phyloP scores from a whole-genome alignment of 371 early-diverging fungal species.

The Mortierella sp. region DNA sequence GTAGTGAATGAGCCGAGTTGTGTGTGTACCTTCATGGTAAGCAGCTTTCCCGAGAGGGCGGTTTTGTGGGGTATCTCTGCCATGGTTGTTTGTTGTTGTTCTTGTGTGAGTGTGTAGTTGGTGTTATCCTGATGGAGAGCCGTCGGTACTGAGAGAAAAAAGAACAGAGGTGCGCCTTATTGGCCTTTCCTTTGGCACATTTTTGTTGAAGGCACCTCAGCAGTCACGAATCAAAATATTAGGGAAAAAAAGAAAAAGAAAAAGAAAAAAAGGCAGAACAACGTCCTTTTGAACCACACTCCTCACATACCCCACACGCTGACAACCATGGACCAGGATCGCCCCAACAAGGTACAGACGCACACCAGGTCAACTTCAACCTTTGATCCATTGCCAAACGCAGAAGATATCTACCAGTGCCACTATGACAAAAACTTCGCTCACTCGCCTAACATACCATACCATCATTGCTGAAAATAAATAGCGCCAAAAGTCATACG shows the following conservation, averaged over 20 bases:
- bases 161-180: not conserved
- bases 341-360: conserved; percentile 28
- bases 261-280: not conserved
- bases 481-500: conserved; percentile 60
- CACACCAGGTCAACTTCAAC: not conserved
- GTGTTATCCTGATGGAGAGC: not conserved
- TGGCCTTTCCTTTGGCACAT: not conserved
- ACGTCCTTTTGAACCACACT: not conserved
- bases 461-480: not conserved
- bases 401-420: not conserved
- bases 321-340: conserved; percentile 36
- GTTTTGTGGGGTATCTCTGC: conserved; percentile 54
- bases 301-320: not conserved
- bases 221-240: conserved; percentile 6
- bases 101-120: not conserved
- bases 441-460: not conserved
- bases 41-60: conserved; percentile 60
- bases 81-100: conserved; percentile 4
- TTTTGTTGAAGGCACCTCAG: not conserved
- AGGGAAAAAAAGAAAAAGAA: conserved; percentile 7
- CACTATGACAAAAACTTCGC: not conserved
- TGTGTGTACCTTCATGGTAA: conserved; percentile 62
- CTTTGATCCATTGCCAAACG: not conserved
- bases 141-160: not conserved
- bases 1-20: not conserved